Base-by-base conservation (phyloP, 1,139 yeast species). In the Blastobotrys proliferans region DNA sequence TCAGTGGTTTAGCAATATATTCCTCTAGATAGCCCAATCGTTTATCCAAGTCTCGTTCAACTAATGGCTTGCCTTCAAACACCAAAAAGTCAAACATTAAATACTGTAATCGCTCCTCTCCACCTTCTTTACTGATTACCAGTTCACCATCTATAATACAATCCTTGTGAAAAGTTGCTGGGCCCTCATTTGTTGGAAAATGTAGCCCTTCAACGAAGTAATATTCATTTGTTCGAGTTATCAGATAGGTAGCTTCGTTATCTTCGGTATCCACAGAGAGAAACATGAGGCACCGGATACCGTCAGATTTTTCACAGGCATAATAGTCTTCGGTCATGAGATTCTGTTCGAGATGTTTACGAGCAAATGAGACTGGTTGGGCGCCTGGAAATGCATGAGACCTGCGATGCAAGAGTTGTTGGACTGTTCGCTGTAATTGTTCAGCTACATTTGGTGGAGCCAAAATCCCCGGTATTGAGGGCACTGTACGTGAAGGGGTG, bases 241-340 rank as follows among this genome's bases (percentile, higher is more conserved):
- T 82, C 52, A 78, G 73, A 68, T 70, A 90, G 59, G 73, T 85
- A 13, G 36, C 92, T 22, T 43, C 44, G 6, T 16, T 21, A 13
- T 35, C 14, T 22, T 13, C 34, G 3, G 46, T 35, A 19, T 53
- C 55, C 17, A 81, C 83, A 2, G 86, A 78, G 2, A 87, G 81
- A 57, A 84, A 90, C 57, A 86, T 69, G 34, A 92, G 67, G 48
- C 94, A 86, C 44, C 99, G 71, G 43, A 92, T 69, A 0, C 99
- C 99, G 63, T 94, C 98, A 0, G 94, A 80, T 62, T 94, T 94
- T 59, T 94, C 99, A 67, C 98, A 92, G 0, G 92, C 98, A 56
- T 79, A 83, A 4, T 38, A 38, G n/a, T 83, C 88, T 44, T 75
- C 75, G 2, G 68, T 68, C 60, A 75, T 61, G 40, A 92, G 67